A percentile compares a stretch with the other conserved stretches of the same genome.
Evolutionary conservation across 2,329 filamentous ascomycete species (phyloP).

Genomic region (Trichoderma koningiopsis): DNA sequence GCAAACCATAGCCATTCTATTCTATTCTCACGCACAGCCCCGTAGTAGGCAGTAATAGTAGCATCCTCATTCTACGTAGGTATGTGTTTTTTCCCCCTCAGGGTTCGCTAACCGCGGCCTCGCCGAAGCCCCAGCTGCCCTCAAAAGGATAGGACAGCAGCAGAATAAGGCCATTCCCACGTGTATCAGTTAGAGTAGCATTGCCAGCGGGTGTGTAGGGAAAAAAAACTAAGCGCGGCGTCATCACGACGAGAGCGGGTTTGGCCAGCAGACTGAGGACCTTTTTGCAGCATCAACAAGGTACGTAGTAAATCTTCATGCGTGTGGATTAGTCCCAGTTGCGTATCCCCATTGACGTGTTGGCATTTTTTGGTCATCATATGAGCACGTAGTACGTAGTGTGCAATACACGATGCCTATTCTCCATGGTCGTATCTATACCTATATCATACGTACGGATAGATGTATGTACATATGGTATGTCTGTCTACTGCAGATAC

Average conservation of each 20-base stretch:
- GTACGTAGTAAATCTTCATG: not conserved
- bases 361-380: not conserved
- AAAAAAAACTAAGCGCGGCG: not conserved
- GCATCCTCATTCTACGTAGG: not conserved
- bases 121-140: not conserved
- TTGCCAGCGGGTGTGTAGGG: not conserved
- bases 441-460: not conserved
- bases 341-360: not conserved
- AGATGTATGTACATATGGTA: not conserved
- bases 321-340: constrained; percentile 3
- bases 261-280: constrained; percentile 2
- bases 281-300: not conserved
- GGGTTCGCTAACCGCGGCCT: not conserved
- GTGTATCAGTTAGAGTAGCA: constrained; percentile 14
- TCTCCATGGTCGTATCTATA: not conserved
- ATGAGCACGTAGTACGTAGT: too few relatives aligned
- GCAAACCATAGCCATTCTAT: not conserved
- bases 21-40: not conserved
- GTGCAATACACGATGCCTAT: not conserved
- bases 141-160: not conserved
- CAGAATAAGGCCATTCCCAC: constrained; percentile 9
- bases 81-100: not conserved
- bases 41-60: not conserved
- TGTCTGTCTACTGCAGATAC: not conserved
- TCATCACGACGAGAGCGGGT: not conserved